Percentiles rank a stretch among this genome's conserved stretches.
Conservation (phyloP, 768 basidiomycete genomes). For the Suillus fuscotomentosus region DNA sequence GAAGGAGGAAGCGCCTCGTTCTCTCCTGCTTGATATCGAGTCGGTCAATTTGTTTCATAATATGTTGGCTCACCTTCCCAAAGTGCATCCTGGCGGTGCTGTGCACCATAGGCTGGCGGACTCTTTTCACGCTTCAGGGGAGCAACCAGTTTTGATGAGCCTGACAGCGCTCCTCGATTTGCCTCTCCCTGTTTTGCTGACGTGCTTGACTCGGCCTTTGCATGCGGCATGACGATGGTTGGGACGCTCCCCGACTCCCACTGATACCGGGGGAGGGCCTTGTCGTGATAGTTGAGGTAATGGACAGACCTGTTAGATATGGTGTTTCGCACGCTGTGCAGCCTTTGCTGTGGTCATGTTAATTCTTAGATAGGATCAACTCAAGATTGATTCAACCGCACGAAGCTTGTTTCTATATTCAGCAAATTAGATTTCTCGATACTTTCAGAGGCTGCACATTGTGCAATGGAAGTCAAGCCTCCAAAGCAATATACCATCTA, state of each 20-base stretch:
- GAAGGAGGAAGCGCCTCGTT: neutral
- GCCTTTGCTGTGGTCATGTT: too few relatives aligned
- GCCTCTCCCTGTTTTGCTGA: neutral
- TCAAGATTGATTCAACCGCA: too few relatives aligned
- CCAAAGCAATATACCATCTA: too few relatives aligned
- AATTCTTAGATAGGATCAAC: too few relatives aligned
- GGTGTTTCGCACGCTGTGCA: too few relatives aligned
- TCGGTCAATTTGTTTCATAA: neutral
- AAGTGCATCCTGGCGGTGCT: constrained; percentile 1
- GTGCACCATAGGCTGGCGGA: neutral
- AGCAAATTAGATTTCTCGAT: neutral
- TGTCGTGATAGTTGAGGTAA: too few relatives aligned
- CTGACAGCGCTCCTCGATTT: neutral
- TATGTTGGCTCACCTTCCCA: neutral
- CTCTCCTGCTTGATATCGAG: neutral
- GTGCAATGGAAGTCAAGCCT: neutral
- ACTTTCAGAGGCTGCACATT: neutral
- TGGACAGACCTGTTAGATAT: too few relatives aligned
- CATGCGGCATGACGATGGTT: neutral
- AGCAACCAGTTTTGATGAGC: neutral
- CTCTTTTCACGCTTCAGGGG: neutral
- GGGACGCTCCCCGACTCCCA: neutral
- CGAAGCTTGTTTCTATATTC: too few relatives aligned
- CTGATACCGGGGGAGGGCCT: too few relatives aligned
- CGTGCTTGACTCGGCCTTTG: neutral